These are phyloP conservation scores for Monosporascus sp. DNA, from an alignment of 2,329 filamentous ascomycete species.

Conservation along the genomic window DNA sequence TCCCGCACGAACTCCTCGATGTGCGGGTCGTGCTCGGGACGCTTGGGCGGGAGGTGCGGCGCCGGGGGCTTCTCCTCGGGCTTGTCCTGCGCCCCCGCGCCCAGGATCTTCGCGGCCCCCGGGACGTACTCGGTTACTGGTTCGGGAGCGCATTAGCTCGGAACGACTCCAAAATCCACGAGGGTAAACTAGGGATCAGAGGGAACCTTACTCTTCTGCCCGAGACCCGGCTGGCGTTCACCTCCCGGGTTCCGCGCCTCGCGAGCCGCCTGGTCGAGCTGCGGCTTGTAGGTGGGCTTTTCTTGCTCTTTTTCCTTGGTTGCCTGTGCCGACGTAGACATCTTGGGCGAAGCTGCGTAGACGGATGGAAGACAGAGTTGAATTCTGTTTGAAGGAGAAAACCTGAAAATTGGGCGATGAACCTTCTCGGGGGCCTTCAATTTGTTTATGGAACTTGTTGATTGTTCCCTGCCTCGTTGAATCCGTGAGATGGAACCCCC, in stretches of 20 bases:
- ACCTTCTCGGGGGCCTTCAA: background rate
- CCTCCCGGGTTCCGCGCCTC: constrained; percentile 25
- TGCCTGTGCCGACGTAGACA: constrained; percentile 6
- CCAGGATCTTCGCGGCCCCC: constrained; percentile 36
- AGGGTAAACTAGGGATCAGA: background rate
- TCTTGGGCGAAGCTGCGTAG: constrained; percentile 2
- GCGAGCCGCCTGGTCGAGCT: constrained; percentile 38
- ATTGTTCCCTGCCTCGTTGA: background rate
- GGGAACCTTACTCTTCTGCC: constrained; percentile 37
- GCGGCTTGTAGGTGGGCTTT: constrained; percentile 35
- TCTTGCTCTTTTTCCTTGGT: constrained; percentile 6
- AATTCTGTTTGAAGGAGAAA: too few relatives aligned
- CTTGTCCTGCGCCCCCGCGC: constrained; percentile 24
- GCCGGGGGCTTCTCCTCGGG: constrained; percentile 11
- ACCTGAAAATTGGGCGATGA: too few relatives aligned
- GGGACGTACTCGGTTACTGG: constrained; percentile 41
- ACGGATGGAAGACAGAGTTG: background rate
- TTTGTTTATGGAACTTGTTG: background rate
- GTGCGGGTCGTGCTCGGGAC: constrained; percentile 41
- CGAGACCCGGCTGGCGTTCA: constrained; percentile 28
- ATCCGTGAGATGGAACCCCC: background rate
- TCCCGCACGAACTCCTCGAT: constrained; percentile 51
- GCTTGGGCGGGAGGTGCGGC: constrained; percentile 28
- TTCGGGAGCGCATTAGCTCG: background rate
- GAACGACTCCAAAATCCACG: background rate